Evolutionary conservation across 768 basidiomycete genomes (phyloP), one percentile per base, ranked within the genome.

Genomic region (Suillus subalutaceus): DNA sequence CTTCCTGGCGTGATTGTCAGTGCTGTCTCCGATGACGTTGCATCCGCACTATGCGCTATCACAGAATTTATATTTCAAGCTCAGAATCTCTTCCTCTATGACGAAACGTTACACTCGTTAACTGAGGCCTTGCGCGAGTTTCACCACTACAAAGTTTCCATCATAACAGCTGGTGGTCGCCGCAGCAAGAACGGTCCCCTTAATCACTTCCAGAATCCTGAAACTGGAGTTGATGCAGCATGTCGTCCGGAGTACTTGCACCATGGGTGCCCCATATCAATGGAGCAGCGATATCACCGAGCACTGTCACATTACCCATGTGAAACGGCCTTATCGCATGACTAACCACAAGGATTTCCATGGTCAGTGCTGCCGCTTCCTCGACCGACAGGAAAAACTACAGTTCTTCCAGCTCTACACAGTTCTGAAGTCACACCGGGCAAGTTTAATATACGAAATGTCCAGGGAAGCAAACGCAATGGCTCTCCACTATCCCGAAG

Each of bases 41-140:
- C 83, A 9, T 63, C 66, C 40, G 76, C 79, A 3, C 53, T 84
- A 32, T 70, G 74, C 1, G 68, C 79, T 2, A 73, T 82, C 6
- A 70, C 78, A 2, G 79, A 83, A 60, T 83, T 83, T 56, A 73
- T 73, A 10, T 83, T 78, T 63, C 69, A 77, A 3, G 75, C 75
- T 0, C 82, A 84, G 66, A 58, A 72, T 0, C 68, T 61, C 1
- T 67, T 69, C 10, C 72, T 81, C 10, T 57, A 65, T 50, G 77
- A 82, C 16, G 18, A 63, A 4, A 66, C 63, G 6, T 18, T 68
- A 1, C 50, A 68, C 26, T 15, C 37, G 0, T 48, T 70, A 5
- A 0, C 12, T 3, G 53, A 70, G 37, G 69, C 68, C 3, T 32
- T 69, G 0, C 6, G 30, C 0, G 41, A 70, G 23, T 70, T 70